Conservation (phyloP, 2,329 filamentous ascomycete genomes). For the Cercospora sp. region DNA sequence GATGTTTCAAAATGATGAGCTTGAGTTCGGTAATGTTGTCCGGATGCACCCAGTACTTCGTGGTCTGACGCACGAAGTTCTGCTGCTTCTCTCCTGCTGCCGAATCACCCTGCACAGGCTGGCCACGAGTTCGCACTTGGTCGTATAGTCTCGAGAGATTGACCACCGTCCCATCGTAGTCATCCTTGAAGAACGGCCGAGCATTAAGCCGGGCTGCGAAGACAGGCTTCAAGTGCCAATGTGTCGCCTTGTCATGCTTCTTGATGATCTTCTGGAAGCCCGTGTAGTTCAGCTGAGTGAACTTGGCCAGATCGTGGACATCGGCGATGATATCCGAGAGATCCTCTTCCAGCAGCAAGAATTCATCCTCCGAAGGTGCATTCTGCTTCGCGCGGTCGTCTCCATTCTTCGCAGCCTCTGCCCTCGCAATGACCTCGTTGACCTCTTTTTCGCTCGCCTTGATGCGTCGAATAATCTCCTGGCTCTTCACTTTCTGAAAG, state of each 20-base stretch:
- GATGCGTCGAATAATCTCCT: conserved; percentile 91
- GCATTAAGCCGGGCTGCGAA: conserved; percentile 92
- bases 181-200: conserved; percentile 98
- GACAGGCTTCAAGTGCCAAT: conserved; percentile 91
- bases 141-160: conserved; percentile 95
- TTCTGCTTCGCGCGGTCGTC: conserved; percentile 40
- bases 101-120: conserved; percentile 88
- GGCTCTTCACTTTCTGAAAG: conserved; percentile 95
- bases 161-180: conserved; percentile 94
- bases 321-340: conserved; percentile 97
- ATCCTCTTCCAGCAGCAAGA: conserved; percentile 88
- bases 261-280: conserved; percentile 99
- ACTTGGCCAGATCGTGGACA: conserved; percentile 96
- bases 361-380: conserved; percentile 81
- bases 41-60: conserved; percentile 98
- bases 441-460: conserved; percentile 87
- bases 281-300: conserved; percentile 97
- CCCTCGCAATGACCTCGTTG: conserved; percentile 75
- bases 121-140: conserved; percentile 86
- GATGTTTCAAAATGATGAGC: conserved; percentile 94
- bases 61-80: conserved; percentile 95
- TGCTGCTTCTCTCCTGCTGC: conserved; percentile 88
- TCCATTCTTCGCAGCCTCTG: conserved; percentile 52
- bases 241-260: conserved; percentile 94
- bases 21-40: conserved; percentile 99